phyloP scores from a whole-genome alignment of 2,329 filamentous ascomycete genomes.

The Diaporthe vexans region DNA sequence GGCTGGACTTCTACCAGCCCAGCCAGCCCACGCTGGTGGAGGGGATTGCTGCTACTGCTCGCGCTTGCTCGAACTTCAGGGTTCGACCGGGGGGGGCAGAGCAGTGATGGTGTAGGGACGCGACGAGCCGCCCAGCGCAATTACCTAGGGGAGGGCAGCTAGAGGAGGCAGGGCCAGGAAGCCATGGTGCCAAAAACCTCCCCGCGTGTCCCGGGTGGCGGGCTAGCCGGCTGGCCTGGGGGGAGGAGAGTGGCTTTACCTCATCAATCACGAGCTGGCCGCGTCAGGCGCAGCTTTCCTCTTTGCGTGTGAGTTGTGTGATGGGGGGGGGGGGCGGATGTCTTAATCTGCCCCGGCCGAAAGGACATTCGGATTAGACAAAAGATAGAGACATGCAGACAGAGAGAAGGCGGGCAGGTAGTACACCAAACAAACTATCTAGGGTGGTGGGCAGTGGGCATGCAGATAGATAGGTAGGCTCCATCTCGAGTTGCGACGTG shows the following conservation, averaged over 20 bases:
- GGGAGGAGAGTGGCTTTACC: not conserved
- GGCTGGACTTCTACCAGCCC: not conserved
- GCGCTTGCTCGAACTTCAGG: slow-evolving; percentile 4
- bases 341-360: slow-evolving; percentile 11
- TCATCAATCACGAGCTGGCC: slow-evolving; percentile 28
- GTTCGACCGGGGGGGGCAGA: not conserved
- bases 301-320: not conserved
- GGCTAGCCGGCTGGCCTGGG: not conserved
- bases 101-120: slow-evolving; percentile 12
- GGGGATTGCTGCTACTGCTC: not conserved
- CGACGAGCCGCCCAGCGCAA: slow-evolving; percentile 20
- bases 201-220: slow-evolving; percentile 16
- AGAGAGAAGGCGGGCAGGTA: too few relatives aligned
- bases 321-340: slow-evolving; percentile 19
- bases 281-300: slow-evolving; percentile 28
- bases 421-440: not conserved
- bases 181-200: not conserved
- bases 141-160: too few relatives aligned
- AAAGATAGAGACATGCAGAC: not conserved
- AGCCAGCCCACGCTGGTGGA: not conserved
- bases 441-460: not conserved
- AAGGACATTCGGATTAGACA: slow-evolving; percentile 6
- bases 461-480: too few relatives aligned
- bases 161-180: not conserved
- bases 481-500: not conserved